phyloP scores from a whole-genome alignment of 805 yeast species.

The Nadsonia fulvescens region DNA sequence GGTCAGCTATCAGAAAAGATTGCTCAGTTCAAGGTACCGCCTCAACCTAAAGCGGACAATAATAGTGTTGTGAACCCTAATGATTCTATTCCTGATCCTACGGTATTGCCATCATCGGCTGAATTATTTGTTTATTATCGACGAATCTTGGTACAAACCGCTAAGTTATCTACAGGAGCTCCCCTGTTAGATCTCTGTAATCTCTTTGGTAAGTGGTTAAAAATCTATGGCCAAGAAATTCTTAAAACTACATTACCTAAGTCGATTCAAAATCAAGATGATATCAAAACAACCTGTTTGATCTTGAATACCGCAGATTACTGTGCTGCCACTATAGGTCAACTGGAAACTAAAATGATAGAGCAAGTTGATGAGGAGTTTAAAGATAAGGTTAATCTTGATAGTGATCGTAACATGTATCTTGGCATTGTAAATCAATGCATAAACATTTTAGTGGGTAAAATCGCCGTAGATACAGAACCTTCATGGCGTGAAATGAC shows the following conservation, averaged over 20 bases:
- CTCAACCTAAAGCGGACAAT: constrained; percentile 23
- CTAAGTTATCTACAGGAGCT: constrained; percentile 33
- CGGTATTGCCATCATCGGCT: constrained; percentile 71
- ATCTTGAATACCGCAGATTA: constrained; percentile 82
- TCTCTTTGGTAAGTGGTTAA: constrained; percentile 49
- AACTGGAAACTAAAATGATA: constrained; percentile 45
- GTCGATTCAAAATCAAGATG: constrained; percentile 23
- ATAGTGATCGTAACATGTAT: constrained; percentile 35
- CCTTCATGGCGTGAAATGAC: constrained; percentile 72
- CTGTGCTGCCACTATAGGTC: constrained; percentile 59
- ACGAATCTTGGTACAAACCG: constrained; percentile 49
- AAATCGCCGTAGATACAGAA: constrained; percentile 42
- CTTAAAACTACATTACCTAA: constrained; percentile 20
- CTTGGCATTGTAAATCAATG: constrained; percentile 40
- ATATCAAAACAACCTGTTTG: constrained; percentile 47
- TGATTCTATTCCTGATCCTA: constrained; percentile 26
- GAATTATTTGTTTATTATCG: constrained; percentile 71
- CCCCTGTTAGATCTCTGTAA: constrained; percentile 29
- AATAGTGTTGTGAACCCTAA: constrained; percentile 25
- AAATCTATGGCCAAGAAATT: constrained; percentile 35
- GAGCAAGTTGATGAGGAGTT: constrained; percentile 25
- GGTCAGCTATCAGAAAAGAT: constrained; percentile 41
- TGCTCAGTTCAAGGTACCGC: constrained; percentile 32
- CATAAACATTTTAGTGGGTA: constrained; percentile 34
- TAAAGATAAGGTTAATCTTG: constrained; percentile 32